Evolutionary conservation across 2,329 filamentous ascomycete species (phyloP), one percentile per base, ranked within the genome.

Genomic region (Arachnomyces sp.): DNA sequence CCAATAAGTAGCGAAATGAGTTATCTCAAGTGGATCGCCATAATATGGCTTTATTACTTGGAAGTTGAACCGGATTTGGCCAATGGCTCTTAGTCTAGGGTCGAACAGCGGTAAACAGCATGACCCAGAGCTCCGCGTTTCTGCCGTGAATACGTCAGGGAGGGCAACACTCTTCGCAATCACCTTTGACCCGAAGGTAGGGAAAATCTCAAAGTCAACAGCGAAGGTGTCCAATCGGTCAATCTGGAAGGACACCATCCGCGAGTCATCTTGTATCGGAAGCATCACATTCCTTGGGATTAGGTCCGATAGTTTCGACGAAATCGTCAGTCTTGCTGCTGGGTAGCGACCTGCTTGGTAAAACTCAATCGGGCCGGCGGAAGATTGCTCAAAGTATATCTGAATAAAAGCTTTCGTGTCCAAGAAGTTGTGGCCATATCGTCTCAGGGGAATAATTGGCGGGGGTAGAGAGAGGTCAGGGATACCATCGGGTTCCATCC

Each of bases 1-100:
- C 92, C 92, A 98, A 63, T 98, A 98, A 0, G 92, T 96, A 47
- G 94, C 92, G 53, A 96, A 98, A 56, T 96, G 89, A 1, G 92
- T 94, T 45, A 98, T 95, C 62, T 98, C 92, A 15, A 98, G 71
- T 3, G 92, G 88, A 45, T 88, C 84, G 6, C 92, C 90, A 47
- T 82, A 80, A 67, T 96, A 98, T 0, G 92, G 92, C 56, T 95
- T 95, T 60, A 98, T 93, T 17, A 96, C 87, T 59, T 96, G 89
- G 40, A 87, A 94, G 49, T 86, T 85, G 69, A 98, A 98, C 48
- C 80, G 87, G 50, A 96, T 86, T 55, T 94, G 86, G 4, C 92
- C 92, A 54, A 98, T 95, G 7, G 88, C 85, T 34, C 90, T 80
- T 36, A 96, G 73, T 15, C 92, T 79, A 4, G 90, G 89, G 57